A percentile compares a stretch with the other conserved stretches of the same genome.
Conservation (phyloP, 129 eudicot species). For the sunflower (Helianthus annuus) region DNA sequence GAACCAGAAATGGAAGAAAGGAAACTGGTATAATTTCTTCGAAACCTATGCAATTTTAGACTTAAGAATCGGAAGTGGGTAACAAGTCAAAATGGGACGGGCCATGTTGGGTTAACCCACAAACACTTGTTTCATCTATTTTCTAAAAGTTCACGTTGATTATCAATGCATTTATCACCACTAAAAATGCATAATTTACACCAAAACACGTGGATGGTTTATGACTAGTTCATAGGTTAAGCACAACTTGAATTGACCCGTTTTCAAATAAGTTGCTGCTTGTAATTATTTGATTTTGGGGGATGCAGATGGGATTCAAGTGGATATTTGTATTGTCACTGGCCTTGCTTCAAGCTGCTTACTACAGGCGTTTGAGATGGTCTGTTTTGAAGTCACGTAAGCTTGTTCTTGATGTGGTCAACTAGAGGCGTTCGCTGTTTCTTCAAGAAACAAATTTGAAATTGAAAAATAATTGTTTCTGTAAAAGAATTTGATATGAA, state of each 20-base stretch:
- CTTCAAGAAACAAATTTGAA: slow-evolving; percentile 9
- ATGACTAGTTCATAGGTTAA: too few species aligned
- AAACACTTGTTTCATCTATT: background rate
- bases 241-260: background rate
- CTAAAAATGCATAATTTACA: too few species aligned
- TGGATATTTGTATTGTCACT: slow-evolving; percentile 87
- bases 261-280: background rate
- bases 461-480: slow-evolving; percentile 45
- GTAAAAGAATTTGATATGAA: slow-evolving; percentile 33
- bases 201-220: too few species aligned
- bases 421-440: slow-evolving; percentile 36
- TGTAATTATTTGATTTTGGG: slow-evolving; percentile 2
- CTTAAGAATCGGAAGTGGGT: background rate
- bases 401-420: slow-evolving; percentile 79
- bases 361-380: slow-evolving; percentile 86
- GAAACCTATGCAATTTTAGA: slow-evolving; percentile 14
- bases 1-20: slow-evolving; percentile 99
- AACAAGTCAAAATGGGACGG: background rate
- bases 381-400: slow-evolving; percentile 82
- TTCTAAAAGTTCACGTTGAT: background rate
- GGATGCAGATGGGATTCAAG: slow-evolving; percentile 87
- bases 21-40: slow-evolving; percentile 59
- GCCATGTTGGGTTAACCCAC: background rate
- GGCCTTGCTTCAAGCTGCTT: slow-evolving; percentile 86
- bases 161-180: background rate